A percentile compares a stretch with the other conserved stretches of the same genome.
phyloP scores from a whole-genome alignment of 495 filamentous ascomycete species.

The Chaetomium tenue region DNA sequence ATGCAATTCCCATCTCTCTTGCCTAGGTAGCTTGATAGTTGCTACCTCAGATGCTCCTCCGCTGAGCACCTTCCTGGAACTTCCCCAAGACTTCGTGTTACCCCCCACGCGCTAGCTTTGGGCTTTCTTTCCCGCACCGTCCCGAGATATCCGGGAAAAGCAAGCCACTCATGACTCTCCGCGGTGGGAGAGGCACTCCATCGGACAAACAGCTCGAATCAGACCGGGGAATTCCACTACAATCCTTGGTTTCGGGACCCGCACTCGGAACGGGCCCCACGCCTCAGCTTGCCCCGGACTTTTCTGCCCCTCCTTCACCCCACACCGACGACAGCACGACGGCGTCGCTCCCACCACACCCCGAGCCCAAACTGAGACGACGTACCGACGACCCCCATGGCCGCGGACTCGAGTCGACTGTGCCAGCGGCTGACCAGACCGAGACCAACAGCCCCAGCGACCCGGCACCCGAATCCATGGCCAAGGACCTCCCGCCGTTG shows the following conservation, averaged over 20 bases:
- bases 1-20: not conserved
- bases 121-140: not conserved
- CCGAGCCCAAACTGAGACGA: not conserved
- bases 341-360: constrained; percentile 2
- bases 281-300: constrained; percentile 12
- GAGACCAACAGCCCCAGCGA: constrained; percentile 19
- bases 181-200: not conserved
- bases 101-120: not conserved
- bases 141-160: constrained; percentile 1
- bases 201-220: constrained; percentile 4
- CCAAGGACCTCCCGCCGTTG: constrained; percentile 54
- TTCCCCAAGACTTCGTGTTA: not conserved
- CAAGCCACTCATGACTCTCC: constrained; percentile 18
- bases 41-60: too few relatives aligned
- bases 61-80: not conserved
- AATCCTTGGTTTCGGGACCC: constrained; percentile 18
- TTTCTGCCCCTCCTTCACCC: constrained; percentile 14
- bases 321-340: constrained; percentile 9
- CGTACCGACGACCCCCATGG: constrained; percentile 25
- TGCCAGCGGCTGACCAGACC: constrained; percentile 19
- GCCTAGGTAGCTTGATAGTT: not conserved
- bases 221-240: constrained; percentile 16
- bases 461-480: constrained; percentile 45
- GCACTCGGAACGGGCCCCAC: constrained; percentile 17
- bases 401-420: constrained; percentile 21